A percentile compares a stretch with the other conserved stretches of the same genome.
Conservation (phyloP, 129 eudicot genomes). For the Smallanthus sonchifolius region DNA sequence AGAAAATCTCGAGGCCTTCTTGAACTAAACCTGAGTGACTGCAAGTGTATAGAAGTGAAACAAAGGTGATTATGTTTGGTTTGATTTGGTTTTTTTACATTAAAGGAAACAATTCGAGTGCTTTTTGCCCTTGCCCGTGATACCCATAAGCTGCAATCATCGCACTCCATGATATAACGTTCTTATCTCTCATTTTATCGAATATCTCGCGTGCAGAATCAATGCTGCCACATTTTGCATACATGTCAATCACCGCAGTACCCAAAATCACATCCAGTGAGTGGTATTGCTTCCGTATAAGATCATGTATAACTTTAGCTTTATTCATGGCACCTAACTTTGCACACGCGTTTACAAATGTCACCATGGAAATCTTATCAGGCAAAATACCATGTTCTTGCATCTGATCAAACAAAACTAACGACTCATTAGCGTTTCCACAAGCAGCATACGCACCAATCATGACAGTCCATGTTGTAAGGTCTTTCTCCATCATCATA, state of each 20-base stretch:
- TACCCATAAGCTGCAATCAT: slow-evolving; percentile 69
- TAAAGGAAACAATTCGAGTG: slow-evolving; percentile 49
- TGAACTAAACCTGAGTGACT: slow-evolving; percentile 68
- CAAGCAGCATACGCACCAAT: slow-evolving; percentile 51
- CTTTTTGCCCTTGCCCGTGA: slow-evolving; percentile 60
- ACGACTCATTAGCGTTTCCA: slow-evolving; percentile 49
- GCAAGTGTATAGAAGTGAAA: slow-evolving; percentile 55
- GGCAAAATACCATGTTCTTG: slow-evolving; percentile 39
- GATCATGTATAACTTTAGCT: slow-evolving; percentile 44
- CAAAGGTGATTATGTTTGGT: slow-evolving; percentile 51
- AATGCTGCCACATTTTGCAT: slow-evolving; percentile 59
- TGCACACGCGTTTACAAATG: slow-evolving; percentile 56
- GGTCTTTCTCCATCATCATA: slow-evolving; percentile 50
- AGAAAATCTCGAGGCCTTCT: slow-evolving; percentile 50
- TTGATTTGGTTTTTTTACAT: slow-evolving; percentile 37
- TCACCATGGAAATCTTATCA: slow-evolving; percentile 56
- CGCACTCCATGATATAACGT: slow-evolving; percentile 63
- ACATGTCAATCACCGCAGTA: slow-evolving; percentile 65
- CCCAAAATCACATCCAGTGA: slow-evolving; percentile 47
- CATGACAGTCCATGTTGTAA: slow-evolving; percentile 71
- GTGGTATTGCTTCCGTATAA: slow-evolving; percentile 20
- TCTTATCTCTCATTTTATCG: slow-evolving; percentile 47
- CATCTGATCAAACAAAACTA: slow-evolving; percentile 61
- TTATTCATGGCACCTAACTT: slow-evolving; percentile 58
- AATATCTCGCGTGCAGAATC: slow-evolving; percentile 54